These are phyloP conservation scores for Grigorovia transvaalensis DNA, from an alignment of 805 yeast genomes.

Conservation along the genomic window DNA sequence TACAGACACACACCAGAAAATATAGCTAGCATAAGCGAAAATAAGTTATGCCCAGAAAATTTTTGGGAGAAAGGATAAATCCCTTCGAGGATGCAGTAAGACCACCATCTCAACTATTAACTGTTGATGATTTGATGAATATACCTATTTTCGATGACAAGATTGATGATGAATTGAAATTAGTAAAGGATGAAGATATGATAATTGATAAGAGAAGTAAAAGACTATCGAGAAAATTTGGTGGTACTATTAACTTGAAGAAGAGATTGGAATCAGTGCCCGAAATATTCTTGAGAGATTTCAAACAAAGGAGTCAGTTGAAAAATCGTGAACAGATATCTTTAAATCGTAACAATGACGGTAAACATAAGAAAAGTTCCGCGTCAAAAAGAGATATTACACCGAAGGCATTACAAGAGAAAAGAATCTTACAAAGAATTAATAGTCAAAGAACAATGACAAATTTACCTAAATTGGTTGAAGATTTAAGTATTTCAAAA, in stretches of 20 bases:
- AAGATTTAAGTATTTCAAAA: neutral
- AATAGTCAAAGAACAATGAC: neutral
- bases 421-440: slow-evolving; percentile 3
- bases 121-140: slow-evolving; percentile 18
- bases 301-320: slow-evolving; percentile 6
- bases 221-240: slow-evolving; percentile 15
- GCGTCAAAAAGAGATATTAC: neutral
- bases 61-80: slow-evolving; percentile 22
- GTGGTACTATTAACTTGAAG: slow-evolving; percentile 22
- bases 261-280: slow-evolving; percentile 26
- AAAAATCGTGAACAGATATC: neutral
- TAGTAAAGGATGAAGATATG: slow-evolving; percentile 1
- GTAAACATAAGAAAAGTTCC: neutral
- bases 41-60: slow-evolving; percentile 21
- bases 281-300: slow-evolving; percentile 21
- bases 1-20: neutral
- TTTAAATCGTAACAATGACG: neutral
- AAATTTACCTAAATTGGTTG: neutral
- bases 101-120: slow-evolving; percentile 24
- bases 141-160: slow-evolving; percentile 15
- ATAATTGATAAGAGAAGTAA: slow-evolving; percentile 2
- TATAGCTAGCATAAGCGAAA: neutral
- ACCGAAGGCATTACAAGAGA: neutral
- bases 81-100: slow-evolving; percentile 20
- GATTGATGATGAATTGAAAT: slow-evolving; percentile 1